A percentile compares a stretch with the other conserved stretches of the same genome.
Evolutionary conservation across 805 yeast species (phyloP).

Genomic region (Kazachstania martiniae): DNA sequence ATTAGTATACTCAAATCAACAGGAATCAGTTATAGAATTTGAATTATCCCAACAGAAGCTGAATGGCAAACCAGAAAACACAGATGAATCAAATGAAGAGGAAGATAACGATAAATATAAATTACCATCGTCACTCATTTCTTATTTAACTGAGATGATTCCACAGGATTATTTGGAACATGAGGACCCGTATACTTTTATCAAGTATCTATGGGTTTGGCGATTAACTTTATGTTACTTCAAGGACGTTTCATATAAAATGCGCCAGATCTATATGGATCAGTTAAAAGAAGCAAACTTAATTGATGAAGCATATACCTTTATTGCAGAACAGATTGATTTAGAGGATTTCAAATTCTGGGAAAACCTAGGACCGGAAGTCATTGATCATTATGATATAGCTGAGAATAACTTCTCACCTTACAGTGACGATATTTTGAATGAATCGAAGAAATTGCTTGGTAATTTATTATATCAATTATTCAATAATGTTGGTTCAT

Average conservation of each 20-base stretch:
- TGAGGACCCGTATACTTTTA: constrained; percentile 29
- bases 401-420: constrained; percentile 13
- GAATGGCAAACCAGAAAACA: constrained; percentile 9
- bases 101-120: constrained; percentile 14
- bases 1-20: constrained; percentile 39
- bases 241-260: constrained; percentile 49
- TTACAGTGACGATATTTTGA: constrained; percentile 17
- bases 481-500: constrained; percentile 24
- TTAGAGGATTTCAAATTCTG: constrained; percentile 20
- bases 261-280: constrained; percentile 49
- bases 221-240: constrained; percentile 49
- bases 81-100: constrained; percentile 4
- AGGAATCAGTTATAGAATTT: constrained; percentile 50
- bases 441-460: constrained; percentile 22
- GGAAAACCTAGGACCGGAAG: constrained; percentile 17
- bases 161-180: constrained; percentile 31
- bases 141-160: constrained; percentile 21
- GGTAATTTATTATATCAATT: constrained; percentile 18
- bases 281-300: constrained; percentile 42
- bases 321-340: constrained; percentile 45
- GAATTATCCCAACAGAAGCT: constrained; percentile 38
- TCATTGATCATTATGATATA: constrained; percentile 10
- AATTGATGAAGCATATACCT: constrained; percentile 41
- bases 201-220: constrained; percentile 60
- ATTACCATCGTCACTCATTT: constrained; percentile 29